Evolutionary conservation across 768 basidiomycete genomes (phyloP).

Genomic region (Galerina sulciceps): DNA sequence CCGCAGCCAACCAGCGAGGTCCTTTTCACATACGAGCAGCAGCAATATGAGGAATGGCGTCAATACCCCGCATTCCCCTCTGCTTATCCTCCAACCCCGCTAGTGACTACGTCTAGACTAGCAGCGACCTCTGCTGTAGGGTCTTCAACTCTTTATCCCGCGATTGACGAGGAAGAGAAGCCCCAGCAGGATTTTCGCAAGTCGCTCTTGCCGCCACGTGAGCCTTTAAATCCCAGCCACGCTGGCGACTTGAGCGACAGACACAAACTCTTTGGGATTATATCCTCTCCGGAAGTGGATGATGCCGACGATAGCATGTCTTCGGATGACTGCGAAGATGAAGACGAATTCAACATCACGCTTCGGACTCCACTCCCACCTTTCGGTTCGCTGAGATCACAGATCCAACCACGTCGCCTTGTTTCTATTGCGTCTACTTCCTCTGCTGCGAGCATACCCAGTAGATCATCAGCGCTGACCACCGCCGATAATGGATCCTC

Average conservation of each 20-base stretch:
- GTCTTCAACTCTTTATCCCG: constrained; percentile 28
- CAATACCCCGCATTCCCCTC: constrained; percentile 77
- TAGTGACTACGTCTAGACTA: constrained; percentile 39
- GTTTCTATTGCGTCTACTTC: constrained; percentile 19
- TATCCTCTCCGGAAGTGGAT: constrained; percentile 23
- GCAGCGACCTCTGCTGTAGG: constrained; percentile 27
- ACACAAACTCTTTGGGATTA: constrained; percentile 42
- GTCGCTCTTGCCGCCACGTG: constrained; percentile 72
- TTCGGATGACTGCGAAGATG: constrained; percentile 46
- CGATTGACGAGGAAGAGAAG: constrained; percentile 42
- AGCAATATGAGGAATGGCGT: constrained; percentile 67
- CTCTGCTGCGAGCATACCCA: constrained; percentile 29
- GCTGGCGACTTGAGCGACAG: constrained; percentile 67
- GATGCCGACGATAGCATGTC: constrained; percentile 34
- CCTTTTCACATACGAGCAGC: constrained; percentile 24
- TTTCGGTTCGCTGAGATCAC: constrained; percentile 25
- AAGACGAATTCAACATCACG: constrained; percentile 70
- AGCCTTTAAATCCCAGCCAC: constrained; percentile 62
- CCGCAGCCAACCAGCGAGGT: constrained; percentile 7
- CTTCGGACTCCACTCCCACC: constrained; percentile 61
- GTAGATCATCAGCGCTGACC: constrained; percentile 40
- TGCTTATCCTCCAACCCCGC: constrained; percentile 75
- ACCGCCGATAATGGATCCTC: constrained; percentile 42
- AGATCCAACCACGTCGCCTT: constrained; percentile 19
- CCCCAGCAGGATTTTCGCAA: constrained; percentile 63